phyloP scores from a whole-genome alignment of 2,329 filamentous ascomycete genomes.

The Talaromyces sp. region DNA sequence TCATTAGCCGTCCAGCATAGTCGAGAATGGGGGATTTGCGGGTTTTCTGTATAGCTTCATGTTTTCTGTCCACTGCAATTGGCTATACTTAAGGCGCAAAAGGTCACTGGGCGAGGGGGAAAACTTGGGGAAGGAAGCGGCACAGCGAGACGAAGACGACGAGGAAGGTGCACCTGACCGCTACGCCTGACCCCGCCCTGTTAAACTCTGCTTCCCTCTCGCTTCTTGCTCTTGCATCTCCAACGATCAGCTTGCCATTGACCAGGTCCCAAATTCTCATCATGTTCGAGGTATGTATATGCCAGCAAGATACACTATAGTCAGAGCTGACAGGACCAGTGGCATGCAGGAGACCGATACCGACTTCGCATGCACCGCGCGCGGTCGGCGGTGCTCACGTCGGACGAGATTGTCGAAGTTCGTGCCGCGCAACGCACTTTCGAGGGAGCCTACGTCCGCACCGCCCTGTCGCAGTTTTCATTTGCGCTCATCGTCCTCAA shows the following conservation, averaged over 20 bases:
- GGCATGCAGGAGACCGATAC: conserved; percentile 66
- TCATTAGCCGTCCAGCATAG: not conserved
- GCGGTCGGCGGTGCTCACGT: conserved; percentile 72
- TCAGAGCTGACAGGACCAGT: conserved; percentile 31
- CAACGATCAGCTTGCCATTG: not conserved
- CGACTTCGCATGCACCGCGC: conserved; percentile 77
- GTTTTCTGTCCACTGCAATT: not conserved
- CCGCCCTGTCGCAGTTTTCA: conserved; percentile 87
- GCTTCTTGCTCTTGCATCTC: not conserved
- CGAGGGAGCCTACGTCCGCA: conserved; percentile 93
- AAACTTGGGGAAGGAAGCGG: not conserved
- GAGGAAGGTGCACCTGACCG: not conserved
- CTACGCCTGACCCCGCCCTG: not conserved
- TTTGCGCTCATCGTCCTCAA: conserved; percentile 92
- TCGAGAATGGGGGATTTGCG: not conserved
- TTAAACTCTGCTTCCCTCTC: not conserved
- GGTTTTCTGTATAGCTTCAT: not conserved
- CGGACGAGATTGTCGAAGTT: conserved; percentile 84
- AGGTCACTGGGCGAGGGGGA: not conserved
- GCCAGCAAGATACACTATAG: not conserved
- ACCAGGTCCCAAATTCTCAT: not conserved
- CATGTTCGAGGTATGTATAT: conserved; percentile 7
- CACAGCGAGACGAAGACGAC: not conserved
- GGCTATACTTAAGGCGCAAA: not conserved
- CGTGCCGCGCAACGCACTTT: conserved; percentile 94